Conservation (phyloP, 2,329 filamentous ascomycete species). For the Fusarium redolens region DNA sequence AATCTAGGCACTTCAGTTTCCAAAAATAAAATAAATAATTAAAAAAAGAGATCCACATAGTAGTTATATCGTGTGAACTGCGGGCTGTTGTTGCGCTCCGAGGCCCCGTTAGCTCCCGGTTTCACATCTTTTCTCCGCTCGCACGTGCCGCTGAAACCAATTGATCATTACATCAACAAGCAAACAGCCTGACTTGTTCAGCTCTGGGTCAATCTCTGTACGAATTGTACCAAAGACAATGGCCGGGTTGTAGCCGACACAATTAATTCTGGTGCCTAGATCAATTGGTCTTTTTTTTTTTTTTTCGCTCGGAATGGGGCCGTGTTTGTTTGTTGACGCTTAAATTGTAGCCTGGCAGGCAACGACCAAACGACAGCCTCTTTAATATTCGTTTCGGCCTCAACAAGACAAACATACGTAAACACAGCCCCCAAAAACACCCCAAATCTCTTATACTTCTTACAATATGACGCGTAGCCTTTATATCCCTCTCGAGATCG, state of each 20-base stretch:
- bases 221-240: not conserved
- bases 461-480: not conserved
- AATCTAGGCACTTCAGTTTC: no score
- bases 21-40: no score
- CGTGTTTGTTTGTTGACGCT: not conserved
- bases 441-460: no score
- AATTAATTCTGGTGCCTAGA: slow-evolving; percentile 12
- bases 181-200: no score
- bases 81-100: not conserved
- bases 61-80: no score
- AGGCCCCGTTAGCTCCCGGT: no score
- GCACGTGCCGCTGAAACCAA: not conserved
- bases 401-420: not conserved
- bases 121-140: not conserved
- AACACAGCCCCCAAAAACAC: not conserved
- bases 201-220: not conserved
- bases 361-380: not conserved
- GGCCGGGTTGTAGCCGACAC: not conserved
- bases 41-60: no score
- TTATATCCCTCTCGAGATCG: slow-evolving; percentile 27
- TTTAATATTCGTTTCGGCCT: not conserved
- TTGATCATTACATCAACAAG: not conserved
- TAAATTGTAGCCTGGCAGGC: slow-evolving; percentile 21
- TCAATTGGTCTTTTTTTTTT: not conserved
- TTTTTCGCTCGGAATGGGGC: not conserved